phyloP scores from a whole-genome alignment of 202 grass and related monocot species.

The Panicum hallii region DNA sequence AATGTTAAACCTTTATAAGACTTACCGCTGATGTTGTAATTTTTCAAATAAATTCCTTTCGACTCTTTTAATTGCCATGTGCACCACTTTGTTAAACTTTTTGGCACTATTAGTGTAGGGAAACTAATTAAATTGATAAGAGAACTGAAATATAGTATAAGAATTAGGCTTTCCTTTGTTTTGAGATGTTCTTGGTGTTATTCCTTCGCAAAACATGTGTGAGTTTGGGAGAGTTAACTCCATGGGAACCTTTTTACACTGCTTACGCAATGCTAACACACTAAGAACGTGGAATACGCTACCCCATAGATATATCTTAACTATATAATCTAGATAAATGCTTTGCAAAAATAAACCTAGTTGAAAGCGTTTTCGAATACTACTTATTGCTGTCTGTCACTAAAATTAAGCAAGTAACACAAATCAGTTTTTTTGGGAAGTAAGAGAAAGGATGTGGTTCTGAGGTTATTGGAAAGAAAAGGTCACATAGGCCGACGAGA shows the following conservation, averaged over 20 bases:
- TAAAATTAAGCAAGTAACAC: neutral
- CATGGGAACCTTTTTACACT: too few species aligned
- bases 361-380: neutral
- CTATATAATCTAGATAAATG: neutral
- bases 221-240: too few species aligned
- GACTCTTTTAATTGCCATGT: neutral
- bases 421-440: neutral
- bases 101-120: neutral
- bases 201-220: too few species aligned
- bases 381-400: neutral
- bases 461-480: neutral
- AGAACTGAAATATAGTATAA: neutral
- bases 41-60: neutral
- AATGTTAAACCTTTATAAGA: neutral
- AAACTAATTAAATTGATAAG: neutral
- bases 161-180: neutral
- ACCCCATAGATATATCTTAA: neutral
- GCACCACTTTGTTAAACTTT: neutral
- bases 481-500: neutral
- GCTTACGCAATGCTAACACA: neutral
- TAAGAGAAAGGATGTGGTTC: too few species aligned
- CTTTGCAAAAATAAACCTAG: neutral
- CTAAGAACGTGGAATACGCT: neutral
- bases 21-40: neutral
- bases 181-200: neutral